Evolutionary conservation across 1,284 basidiomycete genomes (phyloP), one percentile per base, ranked within the genome.

Genomic region (Rhodotorula sp.): DNA sequence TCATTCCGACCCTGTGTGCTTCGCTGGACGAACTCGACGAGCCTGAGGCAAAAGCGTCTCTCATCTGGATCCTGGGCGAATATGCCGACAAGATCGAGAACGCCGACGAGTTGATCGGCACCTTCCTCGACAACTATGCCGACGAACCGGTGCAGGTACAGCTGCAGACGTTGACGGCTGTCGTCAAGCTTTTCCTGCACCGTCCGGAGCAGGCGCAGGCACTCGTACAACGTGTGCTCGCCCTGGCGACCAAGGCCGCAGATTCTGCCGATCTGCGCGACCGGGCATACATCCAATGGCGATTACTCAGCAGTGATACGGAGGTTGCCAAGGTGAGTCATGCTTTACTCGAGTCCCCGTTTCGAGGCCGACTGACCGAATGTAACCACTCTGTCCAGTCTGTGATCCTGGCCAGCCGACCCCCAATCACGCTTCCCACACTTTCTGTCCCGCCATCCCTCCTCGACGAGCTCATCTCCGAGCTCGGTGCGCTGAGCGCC

Each of bases 41-140:
- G 79, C 95, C 95, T 22, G 96, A 99, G 80, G 95, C 95, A 8
- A 98, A 98, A 80, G 91, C 95, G 1, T 93, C 94, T 14, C 86
- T 99, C 70, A 97, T 99, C 78, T 99, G 95, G 95, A 98, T 99
- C 77, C 90, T 99, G 66, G 95, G 95, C 62, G 94, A 98, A 82
- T 98, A 99, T 79, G 93, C 95, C 20, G 91, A 91, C 80, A 93
- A 94, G 82, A 98, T 98, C 76, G 91, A 95, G 78, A 99, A 99
- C 76, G 91, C 92, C 15, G 93, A 91, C 79, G 95, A 98, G 79
- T 84, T 98, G 51, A 84, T 99, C 69, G 87, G 88, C 22, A 89
- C 90, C 67, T 98, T 97, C 78, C 89, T 97, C 44, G 92, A 95
- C 74, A 86, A 89, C 3, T 99, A 98, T 83, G 88, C 86, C 54